A percentile compares a stretch with the other conserved stretches of the same genome.
Evolutionary conservation across 2,329 filamentous ascomycete genomes (phyloP).

Genomic region (Exophiala spinifera): DNA sequence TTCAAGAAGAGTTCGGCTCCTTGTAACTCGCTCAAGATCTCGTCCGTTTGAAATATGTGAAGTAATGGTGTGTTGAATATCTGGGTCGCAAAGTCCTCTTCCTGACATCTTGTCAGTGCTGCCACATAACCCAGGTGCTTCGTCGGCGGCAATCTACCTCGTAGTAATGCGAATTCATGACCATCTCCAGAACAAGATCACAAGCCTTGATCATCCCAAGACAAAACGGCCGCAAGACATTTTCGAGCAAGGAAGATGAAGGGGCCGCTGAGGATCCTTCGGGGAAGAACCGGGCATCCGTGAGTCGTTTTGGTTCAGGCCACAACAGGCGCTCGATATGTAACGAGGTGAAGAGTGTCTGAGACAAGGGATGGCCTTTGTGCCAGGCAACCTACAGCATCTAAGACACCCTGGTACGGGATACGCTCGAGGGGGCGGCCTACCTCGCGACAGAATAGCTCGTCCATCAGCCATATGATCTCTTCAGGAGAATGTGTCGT

Average conservation of each 20-base stretch:
- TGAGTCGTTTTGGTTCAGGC: constrained; percentile 61
- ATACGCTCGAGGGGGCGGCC: constrained; percentile 27
- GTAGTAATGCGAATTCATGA: constrained; percentile 83
- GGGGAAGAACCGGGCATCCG: constrained; percentile 61
- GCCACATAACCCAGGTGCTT: background rate
- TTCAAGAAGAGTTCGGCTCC: constrained; percentile 55
- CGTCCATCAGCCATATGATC: constrained; percentile 89
- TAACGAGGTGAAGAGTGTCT: constrained; percentile 88
- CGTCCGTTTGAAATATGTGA: constrained; percentile 56
- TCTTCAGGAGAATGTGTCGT: constrained; percentile 69
- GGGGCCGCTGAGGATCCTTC: constrained; percentile 29
- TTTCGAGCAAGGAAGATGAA: constrained; percentile 47
- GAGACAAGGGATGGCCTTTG: constrained; percentile 88
- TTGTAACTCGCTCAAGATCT: constrained; percentile 55
- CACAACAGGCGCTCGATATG: constrained; percentile 82
- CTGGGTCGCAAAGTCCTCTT: constrained; percentile 95
- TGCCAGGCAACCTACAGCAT: constrained; percentile 82
- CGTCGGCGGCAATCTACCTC: constrained; percentile 62
- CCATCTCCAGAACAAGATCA: constrained; percentile 70
- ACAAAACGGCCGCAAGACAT: constrained; percentile 79
- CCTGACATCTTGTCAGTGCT: constrained; percentile 47
- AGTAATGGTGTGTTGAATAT: constrained; percentile 80
- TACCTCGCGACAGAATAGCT: constrained; percentile 85
- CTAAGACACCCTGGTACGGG: constrained; percentile 1
- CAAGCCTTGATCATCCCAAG: constrained; percentile 80